phyloP scores from a whole-genome alignment of 2,329 filamentous ascomycete species.

The Trichoderma koningiopsis region DNA sequence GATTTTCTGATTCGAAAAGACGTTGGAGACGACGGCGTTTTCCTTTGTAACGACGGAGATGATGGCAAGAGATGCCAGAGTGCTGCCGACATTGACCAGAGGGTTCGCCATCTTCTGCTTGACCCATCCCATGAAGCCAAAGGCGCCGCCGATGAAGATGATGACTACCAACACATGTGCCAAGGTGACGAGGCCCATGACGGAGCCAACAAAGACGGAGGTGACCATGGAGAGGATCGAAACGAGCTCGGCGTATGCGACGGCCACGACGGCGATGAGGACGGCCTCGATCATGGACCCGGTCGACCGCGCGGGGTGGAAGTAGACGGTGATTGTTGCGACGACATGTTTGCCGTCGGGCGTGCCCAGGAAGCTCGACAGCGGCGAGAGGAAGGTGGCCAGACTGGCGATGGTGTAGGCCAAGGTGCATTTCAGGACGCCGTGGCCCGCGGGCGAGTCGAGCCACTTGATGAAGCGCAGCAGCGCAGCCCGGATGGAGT shows the following conservation, averaged over 20 bases:
- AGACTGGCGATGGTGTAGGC: conserved; percentile 82
- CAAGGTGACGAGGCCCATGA: conserved; percentile 64
- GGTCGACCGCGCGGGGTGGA: conserved; percentile 78
- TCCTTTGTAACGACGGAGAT: conserved; percentile 87
- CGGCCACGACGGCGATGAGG: conserved; percentile 71
- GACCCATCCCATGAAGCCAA: conserved; percentile 81
- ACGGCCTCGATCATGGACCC: conserved; percentile 85
- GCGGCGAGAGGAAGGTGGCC: conserved; percentile 73
- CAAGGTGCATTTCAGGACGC: conserved; percentile 82
- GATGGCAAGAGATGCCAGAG: conserved; percentile 77
- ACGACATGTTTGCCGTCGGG: conserved; percentile 90
- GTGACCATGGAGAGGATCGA: conserved; percentile 81
- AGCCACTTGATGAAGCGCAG: conserved; percentile 49
- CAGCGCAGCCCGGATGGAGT: conserved; percentile 7
- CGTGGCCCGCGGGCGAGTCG: conserved; percentile 69
- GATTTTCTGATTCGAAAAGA: conserved; percentile 66
- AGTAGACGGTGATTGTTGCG: conserved; percentile 87
- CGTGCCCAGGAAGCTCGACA: conserved; percentile 72
- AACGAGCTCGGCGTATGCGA: conserved; percentile 66
- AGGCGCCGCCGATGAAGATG: conserved; percentile 76
- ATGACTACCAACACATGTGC: conserved; percentile 76
- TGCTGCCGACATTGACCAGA: conserved; percentile 78
- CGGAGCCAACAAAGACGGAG: conserved; percentile 71
- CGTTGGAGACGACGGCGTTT: conserved; percentile 74
- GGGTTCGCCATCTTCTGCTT: conserved; percentile 75